These are phyloP conservation scores for Hortiboletus campestris DNA, from an alignment of 768 basidiomycete genomes.

Conservation along the genomic window DNA sequence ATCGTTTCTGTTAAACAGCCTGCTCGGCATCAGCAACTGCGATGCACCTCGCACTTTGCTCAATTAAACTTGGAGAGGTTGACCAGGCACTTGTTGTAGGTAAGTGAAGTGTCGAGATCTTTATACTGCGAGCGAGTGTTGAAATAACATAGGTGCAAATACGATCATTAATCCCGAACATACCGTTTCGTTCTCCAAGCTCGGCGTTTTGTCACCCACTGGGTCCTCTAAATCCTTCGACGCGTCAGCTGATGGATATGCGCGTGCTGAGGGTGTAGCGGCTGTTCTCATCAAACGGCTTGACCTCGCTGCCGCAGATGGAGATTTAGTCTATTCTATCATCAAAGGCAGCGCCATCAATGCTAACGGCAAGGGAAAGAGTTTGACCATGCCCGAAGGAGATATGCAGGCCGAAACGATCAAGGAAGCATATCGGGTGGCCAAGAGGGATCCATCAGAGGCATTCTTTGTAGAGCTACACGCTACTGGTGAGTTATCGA, in stretches of 20 bases:
- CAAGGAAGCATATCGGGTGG: conserved; percentile 30
- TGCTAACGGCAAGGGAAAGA: conserved; percentile 33
- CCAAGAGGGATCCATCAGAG: conserved; percentile 34
- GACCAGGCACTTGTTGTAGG: conserved; percentile 44
- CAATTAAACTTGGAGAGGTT: conserved; percentile 43
- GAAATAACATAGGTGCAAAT: conserved; percentile 21
- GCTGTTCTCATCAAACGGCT: conserved; percentile 36
- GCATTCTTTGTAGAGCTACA: conserved; percentile 52
- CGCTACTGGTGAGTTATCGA: conserved; percentile 38
- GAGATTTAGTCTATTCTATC: conserved; percentile 31
- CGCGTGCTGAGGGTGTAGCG: conserved; percentile 28
- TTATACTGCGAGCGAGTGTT: neutral
- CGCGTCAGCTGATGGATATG: conserved; percentile 34
- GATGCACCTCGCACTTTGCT: conserved; percentile 47
- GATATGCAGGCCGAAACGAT: conserved; percentile 35
- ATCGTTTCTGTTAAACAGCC: conserved; percentile 6
- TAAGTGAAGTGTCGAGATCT: neutral
- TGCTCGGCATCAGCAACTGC: conserved; percentile 49
- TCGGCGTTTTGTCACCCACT: conserved; percentile 35
- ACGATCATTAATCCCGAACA: conserved; percentile 30
- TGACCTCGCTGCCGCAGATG: conserved; percentile 30
- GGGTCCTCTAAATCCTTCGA: conserved; percentile 35
- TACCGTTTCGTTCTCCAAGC: conserved; percentile 27
- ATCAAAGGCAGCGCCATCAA: conserved; percentile 35
- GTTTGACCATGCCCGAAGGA: conserved; percentile 36